Conservation (phyloP, 768 basidiomycete species). For the Nidularia sp. region DNA sequence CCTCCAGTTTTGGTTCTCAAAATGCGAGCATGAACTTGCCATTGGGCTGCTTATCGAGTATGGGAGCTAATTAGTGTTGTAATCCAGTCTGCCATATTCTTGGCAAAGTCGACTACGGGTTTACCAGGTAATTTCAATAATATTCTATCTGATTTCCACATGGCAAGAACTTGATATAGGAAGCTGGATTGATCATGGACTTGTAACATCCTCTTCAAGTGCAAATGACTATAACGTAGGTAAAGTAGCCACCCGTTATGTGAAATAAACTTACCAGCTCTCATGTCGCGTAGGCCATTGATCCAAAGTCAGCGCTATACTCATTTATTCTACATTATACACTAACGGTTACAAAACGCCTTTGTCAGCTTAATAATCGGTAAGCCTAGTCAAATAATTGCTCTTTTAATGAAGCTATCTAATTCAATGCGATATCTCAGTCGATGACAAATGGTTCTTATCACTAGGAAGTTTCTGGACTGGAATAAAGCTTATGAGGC, state of each 20-base stretch:
- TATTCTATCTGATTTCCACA: not conserved
- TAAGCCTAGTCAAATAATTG: conserved; percentile 3
- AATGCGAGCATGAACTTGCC: conserved; percentile 22
- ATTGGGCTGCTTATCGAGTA: not conserved
- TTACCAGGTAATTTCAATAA: conserved; percentile 22
- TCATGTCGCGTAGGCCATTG: conserved; percentile 35
- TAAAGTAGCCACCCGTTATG: not conserved
- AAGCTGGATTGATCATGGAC: conserved; percentile 40
- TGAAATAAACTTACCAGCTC: not conserved
- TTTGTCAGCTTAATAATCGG: conserved; percentile 24
- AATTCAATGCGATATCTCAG: conserved; percentile 11
- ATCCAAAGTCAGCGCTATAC: conserved; percentile 38
- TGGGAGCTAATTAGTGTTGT: not conserved
- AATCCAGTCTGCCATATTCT: conserved; percentile 45
- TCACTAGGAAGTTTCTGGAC: conserved; percentile 55
- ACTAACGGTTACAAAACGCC: not conserved
- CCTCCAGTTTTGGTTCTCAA: conserved; percentile 51
- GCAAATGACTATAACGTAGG: conserved; percentile 38
- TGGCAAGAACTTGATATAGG: conserved; percentile 13
- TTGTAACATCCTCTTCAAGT: conserved; percentile 38
- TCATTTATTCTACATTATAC: not conserved
- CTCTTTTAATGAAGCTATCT: not conserved
- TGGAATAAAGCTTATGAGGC: conserved; percentile 42
- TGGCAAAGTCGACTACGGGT: conserved; percentile 49
- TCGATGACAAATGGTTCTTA: conserved; percentile 41